Evolutionary conservation across 1,284 basidiomycete genomes (phyloP).

Genomic region (Ceratobasidium sp.): DNA sequence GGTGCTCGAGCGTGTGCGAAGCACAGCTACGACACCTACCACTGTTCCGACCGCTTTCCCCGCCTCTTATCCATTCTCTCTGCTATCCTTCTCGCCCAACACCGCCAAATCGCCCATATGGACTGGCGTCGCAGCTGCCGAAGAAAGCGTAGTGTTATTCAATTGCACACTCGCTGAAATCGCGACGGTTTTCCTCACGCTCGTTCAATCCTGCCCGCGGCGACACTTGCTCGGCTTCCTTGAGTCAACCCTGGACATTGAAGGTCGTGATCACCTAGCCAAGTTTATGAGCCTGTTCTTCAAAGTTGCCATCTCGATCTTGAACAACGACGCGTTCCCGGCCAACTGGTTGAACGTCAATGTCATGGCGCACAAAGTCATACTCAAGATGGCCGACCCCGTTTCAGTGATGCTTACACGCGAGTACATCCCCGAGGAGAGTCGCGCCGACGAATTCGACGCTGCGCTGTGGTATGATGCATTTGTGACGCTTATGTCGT

Average conservation of each 20-base stretch:
- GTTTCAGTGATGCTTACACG: conserved; percentile 82
- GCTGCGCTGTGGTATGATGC: conserved; percentile 84
- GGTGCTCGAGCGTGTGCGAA: conserved; percentile 77
- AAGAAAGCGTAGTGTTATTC: conserved; percentile 68
- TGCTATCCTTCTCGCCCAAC: conserved; percentile 78
- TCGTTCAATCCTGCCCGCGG: conserved; percentile 83
- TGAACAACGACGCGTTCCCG: conserved; percentile 92
- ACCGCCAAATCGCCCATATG: conserved; percentile 59
- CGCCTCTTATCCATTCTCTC: conserved; percentile 91
- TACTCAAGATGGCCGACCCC: conserved; percentile 90
- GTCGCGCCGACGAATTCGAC: conserved; percentile 75
- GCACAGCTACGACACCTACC: conserved; percentile 72
- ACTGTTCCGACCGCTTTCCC: conserved; percentile 89
- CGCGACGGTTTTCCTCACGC: conserved; percentile 85
- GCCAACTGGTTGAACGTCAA: conserved; percentile 94
- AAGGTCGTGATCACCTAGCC: conserved; percentile 84
- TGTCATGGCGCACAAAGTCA: conserved; percentile 88
- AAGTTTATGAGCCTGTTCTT: conserved; percentile 83
- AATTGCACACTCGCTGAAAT: conserved; percentile 89
- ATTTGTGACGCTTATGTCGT: conserved; percentile 84
- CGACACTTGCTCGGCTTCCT: conserved; percentile 86
- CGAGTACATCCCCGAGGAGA: conserved; percentile 82
- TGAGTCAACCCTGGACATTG: conserved; percentile 84
- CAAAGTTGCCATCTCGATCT: conserved; percentile 83
- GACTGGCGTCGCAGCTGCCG: conserved; percentile 56